Evolutionary conservation across 2,329 filamentous ascomycete genomes (phyloP).

Genomic region (Calcarisporium arbuscula): DNA sequence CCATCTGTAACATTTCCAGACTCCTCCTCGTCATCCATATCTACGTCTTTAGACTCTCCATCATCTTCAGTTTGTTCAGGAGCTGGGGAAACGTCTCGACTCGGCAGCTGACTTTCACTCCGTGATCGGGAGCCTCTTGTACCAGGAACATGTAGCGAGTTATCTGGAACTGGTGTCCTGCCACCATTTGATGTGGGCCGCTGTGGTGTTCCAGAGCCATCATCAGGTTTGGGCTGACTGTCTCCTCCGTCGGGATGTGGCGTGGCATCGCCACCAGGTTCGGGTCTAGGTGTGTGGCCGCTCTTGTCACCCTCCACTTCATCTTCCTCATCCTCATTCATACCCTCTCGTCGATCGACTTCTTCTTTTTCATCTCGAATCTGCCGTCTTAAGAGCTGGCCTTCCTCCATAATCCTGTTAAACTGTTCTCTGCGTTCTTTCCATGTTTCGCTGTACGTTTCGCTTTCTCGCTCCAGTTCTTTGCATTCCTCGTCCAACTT

Average conservation of each 20-base stretch:
- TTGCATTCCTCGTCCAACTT: slow-evolving; percentile 85
- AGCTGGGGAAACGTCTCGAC: slow-evolving; percentile 20
- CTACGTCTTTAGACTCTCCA: slow-evolving; percentile 45
- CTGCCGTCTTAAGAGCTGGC: slow-evolving; percentile 74
- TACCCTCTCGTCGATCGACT: slow-evolving; percentile 79
- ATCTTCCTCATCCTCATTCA: slow-evolving; percentile 63
- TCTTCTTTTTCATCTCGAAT: slow-evolving; percentile 96
- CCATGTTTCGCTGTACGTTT: slow-evolving; percentile 78
- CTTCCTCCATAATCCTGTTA: slow-evolving; percentile 81
- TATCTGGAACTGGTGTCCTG: slow-evolving; percentile 25
- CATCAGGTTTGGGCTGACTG: slow-evolving; percentile 17
- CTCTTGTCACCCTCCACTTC: slow-evolving; percentile 40
- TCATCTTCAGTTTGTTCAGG: slow-evolving; percentile 24
- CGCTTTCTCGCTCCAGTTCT: slow-evolving; percentile 78
- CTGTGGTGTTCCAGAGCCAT: slow-evolving; percentile 20
- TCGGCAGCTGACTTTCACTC: slow-evolving; percentile 21
- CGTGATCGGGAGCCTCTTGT: slow-evolving; percentile 14
- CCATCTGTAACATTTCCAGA: slow-evolving; percentile 36
- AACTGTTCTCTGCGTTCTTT: slow-evolving; percentile 80
- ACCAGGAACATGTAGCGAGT: slow-evolving; percentile 14
- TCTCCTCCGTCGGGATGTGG: slow-evolving; percentile 41
- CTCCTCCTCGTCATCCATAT: slow-evolving; percentile 47
- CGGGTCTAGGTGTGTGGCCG: slow-evolving; percentile 45
- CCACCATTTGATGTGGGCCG: slow-evolving; percentile 21
- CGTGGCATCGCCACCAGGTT: slow-evolving; percentile 45